Conservation (phyloP, 306 rosid genomes). For the Citrullus amarus region DNA sequence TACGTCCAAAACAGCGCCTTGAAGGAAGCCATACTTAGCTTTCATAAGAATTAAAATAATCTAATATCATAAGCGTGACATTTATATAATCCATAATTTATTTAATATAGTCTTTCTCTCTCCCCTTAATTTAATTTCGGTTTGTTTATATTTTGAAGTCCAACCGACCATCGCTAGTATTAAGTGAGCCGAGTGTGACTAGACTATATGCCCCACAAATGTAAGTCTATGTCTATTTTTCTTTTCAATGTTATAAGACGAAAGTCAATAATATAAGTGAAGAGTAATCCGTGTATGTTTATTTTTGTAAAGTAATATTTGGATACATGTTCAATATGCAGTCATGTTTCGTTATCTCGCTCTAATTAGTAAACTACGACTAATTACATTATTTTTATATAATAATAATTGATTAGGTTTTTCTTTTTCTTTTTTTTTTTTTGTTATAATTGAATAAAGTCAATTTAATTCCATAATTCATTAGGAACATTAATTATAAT, state of each 20-base stretch:
- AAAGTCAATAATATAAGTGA: neutral
- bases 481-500: too few relatives aligned
- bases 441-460: too few relatives aligned
- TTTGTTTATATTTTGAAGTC: neutral
- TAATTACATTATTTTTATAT: too few relatives aligned
- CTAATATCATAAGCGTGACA: neutral
- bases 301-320: too few relatives aligned
- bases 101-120: neutral
- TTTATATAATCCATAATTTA: neutral
- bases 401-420: too few relatives aligned
- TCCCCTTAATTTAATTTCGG: neutral
- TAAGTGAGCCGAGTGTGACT: neutral
- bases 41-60: neutral
- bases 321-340: too few relatives aligned
- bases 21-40: neutral
- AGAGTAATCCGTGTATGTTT: neutral
- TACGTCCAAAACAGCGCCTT: neutral
- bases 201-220: neutral
- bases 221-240: neutral
- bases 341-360: too few relatives aligned
- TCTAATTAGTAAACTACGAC: too few relatives aligned
- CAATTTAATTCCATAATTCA: too few relatives aligned
- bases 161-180: neutral
- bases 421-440: too few relatives aligned
- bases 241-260: neutral